Conservation (phyloP, 2,329 filamentous ascomycete species). For the Fusarium sp. region DNA sequence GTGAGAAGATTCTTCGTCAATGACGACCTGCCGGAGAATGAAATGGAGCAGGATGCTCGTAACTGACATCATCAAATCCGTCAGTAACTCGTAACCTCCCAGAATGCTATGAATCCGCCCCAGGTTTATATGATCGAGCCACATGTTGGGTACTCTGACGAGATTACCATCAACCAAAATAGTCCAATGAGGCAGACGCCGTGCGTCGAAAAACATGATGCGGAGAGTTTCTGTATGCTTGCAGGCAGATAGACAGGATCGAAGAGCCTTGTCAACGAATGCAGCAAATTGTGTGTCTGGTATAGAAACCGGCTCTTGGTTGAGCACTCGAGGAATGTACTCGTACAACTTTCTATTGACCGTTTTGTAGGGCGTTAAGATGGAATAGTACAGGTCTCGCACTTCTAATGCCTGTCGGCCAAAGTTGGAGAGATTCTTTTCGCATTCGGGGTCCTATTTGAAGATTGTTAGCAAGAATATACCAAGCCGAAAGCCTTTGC, state of each 20-base stretch:
- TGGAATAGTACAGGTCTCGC: constrained; percentile 12
- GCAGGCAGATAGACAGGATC: not conserved
- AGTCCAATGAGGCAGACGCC: not conserved
- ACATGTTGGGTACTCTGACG: constrained; percentile 10
- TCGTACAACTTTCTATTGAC: not conserved
- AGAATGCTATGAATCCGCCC: not conserved
- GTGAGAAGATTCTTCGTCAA: not conserved
- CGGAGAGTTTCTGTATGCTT: not conserved
- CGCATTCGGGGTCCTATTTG: not conserved
- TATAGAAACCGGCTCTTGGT: not conserved
- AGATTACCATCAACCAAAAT: not conserved
- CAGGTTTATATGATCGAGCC: not conserved
- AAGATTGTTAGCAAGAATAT: not conserved
- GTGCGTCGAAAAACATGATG: not conserved
- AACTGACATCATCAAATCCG: not conserved
- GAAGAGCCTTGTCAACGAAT: not conserved
- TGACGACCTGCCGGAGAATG: not conserved
- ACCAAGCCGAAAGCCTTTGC: not conserved
- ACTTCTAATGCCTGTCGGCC: constrained; percentile 9
- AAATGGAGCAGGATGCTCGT: not conserved
- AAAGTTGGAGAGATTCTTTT: not conserved
- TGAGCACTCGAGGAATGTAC: not conserved
- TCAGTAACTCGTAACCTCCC: not conserved
- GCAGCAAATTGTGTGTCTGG: not conserved
- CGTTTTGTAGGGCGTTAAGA: not conserved